Evolutionary conservation across 495 filamentous ascomycete species (phyloP), one percentile per base, ranked within the genome.

Genomic region (Cryomyces antarcticus): DNA sequence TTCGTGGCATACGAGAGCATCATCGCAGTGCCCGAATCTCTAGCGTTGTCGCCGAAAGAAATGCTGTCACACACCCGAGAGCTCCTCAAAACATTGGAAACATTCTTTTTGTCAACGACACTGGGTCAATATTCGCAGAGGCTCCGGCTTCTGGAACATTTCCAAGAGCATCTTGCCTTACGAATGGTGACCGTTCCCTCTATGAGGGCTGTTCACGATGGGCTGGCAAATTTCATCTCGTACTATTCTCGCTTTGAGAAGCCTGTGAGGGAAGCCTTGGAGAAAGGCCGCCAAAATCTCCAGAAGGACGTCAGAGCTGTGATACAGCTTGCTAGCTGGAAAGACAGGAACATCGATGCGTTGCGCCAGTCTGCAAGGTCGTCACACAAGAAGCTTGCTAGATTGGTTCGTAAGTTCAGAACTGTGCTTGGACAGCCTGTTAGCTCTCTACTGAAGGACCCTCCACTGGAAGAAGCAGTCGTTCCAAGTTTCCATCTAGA

Each of bases 1-100:
- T 99, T 95, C 53, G 72, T 95, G 37, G 82, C 87, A 5, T 96
- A 93, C 42, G 82, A 93, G 59, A 80, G 72, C 28, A 72, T 93
- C 41, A 67, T 99, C 50, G 80, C 75, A 4, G 77, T 75, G 31
- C 78, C 87, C 0, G 58, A 83, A 31, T 70, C 72, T 13, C 63
- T 77, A 41, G 62, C 47, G 4, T 43, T 38, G 11, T 37, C 44
- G 34, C 54, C 63, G 28, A 53, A 69, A 12, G 70, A 76, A 41
- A 55, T 92, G 45, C 59, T 65, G 28, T 56, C 61, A 4, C 78
- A 93, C 59, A 67, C 72, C 2, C 65, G 72, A 45, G 70, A 74
- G 39, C 64, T 94, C 3, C 63, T 93, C 4, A 65, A 65, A 24
- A 77, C 76, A 9, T 63, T 99, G 2, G 77, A 78, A 45, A 60